Conservation (phyloP, 495 filamentous ascomycete species). For the Aspergillus cavernicola region DNA sequence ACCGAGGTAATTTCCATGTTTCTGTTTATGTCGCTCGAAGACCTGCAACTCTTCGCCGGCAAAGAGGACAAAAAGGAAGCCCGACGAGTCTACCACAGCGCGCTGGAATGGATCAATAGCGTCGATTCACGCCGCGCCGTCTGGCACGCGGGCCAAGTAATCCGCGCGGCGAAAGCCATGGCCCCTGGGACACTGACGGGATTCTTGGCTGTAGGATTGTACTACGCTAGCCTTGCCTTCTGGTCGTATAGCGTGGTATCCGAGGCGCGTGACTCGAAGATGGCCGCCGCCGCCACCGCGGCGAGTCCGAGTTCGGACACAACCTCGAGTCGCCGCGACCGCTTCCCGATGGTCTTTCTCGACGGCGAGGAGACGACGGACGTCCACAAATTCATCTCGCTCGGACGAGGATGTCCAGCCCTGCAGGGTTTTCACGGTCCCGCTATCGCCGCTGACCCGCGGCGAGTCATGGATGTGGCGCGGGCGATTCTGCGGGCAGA, state of each 20-base stretch:
- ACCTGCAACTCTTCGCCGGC: constrained; percentile 61
- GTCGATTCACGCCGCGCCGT: constrained; percentile 51
- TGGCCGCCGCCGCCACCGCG: constrained; percentile 11
- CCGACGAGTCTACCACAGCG: constrained; percentile 45
- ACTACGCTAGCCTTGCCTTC: constrained; percentile 55
- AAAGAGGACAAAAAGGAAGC: constrained; percentile 61
- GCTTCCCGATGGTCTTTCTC: constrained; percentile 37
- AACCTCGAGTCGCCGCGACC: neutral
- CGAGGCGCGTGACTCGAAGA: constrained; percentile 25
- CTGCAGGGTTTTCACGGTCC: constrained; percentile 29
- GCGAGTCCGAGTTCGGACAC: constrained; percentile 5
- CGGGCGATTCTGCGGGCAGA: constrained; percentile 24
- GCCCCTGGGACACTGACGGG: constrained; percentile 46
- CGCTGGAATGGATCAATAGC: constrained; percentile 51
- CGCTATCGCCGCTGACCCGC: constrained; percentile 22
- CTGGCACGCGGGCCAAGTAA: constrained; percentile 61
- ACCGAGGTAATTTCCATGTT: constrained; percentile 56
- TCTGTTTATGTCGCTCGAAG: constrained; percentile 58
- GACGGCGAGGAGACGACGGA: constrained; percentile 43
- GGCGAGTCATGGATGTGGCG: constrained; percentile 24
- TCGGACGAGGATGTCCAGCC: constrained; percentile 41
- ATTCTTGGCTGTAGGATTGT: constrained; percentile 57
- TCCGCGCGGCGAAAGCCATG: constrained; percentile 51
- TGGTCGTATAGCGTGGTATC: constrained; percentile 57
- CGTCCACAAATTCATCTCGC: constrained; percentile 45